Evolutionary conservation across 805 yeast genomes (phyloP).

Genomic region (Candida pini): DNA sequence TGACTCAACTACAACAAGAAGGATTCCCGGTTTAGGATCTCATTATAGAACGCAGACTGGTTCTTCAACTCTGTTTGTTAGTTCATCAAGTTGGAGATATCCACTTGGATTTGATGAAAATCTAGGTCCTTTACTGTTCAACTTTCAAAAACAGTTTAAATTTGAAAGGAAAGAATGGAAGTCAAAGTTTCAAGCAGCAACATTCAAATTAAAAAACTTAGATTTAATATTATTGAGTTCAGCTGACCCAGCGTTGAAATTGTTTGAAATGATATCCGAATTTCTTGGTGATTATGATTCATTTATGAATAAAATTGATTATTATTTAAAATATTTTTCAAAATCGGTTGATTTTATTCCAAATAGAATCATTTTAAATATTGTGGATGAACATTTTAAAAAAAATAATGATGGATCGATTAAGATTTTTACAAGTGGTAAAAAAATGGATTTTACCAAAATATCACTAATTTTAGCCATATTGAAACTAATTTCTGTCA

Average conservation of each 20-base stretch:
- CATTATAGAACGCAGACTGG: conserved; percentile 6
- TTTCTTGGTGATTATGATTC: conserved; percentile 14
- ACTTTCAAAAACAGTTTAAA: conserved; percentile 3
- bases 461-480: conserved; percentile 17
- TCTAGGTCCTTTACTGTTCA: conserved; percentile 3
- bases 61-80: conserved; percentile 5
- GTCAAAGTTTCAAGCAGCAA: conserved; percentile 2
- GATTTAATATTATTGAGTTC: neutral
- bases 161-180: conserved; percentile 13
- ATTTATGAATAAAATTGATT: conserved; percentile 1
- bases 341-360: conserved; percentile 15
- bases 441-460: conserved; percentile 16
- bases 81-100: conserved; percentile 16
- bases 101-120: conserved; percentile 7
- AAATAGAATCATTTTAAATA: conserved; percentile 3
- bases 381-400: conserved; percentile 9
- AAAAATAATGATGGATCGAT: conserved; percentile 5
- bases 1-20: neutral
- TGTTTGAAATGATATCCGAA: conserved; percentile 10
- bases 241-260: neutral
- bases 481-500: conserved; percentile 5
- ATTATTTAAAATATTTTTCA: conserved; percentile 2
- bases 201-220: neutral
- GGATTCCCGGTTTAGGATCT: neutral
- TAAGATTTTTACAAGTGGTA: conserved; percentile 7